Evolutionary conservation across 106 monocot species (phyloP), one percentile per base, ranked within the genome.

Genomic region (Acanthochlamys bracteata): DNA sequence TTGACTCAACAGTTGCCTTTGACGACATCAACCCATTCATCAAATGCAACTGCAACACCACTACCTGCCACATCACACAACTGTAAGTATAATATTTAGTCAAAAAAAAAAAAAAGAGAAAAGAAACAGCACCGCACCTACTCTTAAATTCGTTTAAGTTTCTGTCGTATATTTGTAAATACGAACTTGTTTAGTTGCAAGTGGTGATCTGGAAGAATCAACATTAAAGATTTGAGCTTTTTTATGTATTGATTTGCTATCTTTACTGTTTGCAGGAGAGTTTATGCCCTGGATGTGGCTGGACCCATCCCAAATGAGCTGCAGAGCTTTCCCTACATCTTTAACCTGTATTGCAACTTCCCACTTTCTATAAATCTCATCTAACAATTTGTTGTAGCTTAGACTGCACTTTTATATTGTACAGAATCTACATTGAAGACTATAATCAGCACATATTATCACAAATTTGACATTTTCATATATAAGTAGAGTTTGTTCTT

Each of bases 301-400:
- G 82, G 82, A 3, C 23, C 24, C 7, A 78, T 86, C 20, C 86
- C 86, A 23, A 27, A 70, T 21, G 86, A 86, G 67, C 78, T 86
- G 4, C 72, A 59, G 66, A 73, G 69, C 61, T 68, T 86, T 7
- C 71, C 75, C 11, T 66, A 66, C 27, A 82, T 86, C 8, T 19
- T 0, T 22, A 59, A 76, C 49, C 59, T 86, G 84, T 80, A 80
- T 57, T 71, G 4, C 7, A 17, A 4, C 20, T 0, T 17, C n/a
- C 13, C 39, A 0, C 41, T 47, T 0, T 33, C 33, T 3, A 33
- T 33, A 33, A 1, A 33, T 33, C 33, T 33, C 33, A 33, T 33
- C 33, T 6, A 33, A 33, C 6, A 6, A 33, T 33, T 33, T 33
- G 33, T 33, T 33, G 33, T 33, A 6, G 33, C 33, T 3, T 33